A percentile compares a stretch with the other conserved stretches of the same genome.
Conservation (phyloP, 352 stramenopile species). For the Phytopythium boreale region DNA sequence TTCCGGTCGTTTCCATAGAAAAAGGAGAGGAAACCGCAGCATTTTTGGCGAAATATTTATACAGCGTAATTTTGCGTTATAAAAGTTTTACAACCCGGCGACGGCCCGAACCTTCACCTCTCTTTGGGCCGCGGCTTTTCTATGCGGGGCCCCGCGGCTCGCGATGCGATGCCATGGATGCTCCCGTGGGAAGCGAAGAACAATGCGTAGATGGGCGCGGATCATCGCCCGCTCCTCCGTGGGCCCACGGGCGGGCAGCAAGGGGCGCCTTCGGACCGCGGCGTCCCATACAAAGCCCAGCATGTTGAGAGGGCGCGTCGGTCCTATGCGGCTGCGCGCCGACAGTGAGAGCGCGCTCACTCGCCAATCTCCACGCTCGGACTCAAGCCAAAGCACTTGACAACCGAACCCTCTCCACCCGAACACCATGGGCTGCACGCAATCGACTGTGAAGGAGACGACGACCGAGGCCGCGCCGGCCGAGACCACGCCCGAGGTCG, state of each 20-base stretch:
- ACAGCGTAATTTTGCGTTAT: background rate
- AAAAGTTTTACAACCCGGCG: background rate
- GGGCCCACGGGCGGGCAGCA: background rate
- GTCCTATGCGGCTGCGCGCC: background rate
- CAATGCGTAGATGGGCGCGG: slow-evolving; percentile 5
- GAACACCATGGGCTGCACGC: slow-evolving; percentile 8
- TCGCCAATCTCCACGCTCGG: slow-evolving; percentile 1
- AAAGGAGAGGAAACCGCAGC: no score
- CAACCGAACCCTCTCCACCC: background rate
- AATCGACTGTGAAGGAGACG: slow-evolving; percentile 9
- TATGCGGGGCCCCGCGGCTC: background rate
- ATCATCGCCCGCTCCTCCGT: background rate
- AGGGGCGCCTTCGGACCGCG: background rate
- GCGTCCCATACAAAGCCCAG: no score
- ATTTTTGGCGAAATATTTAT: no score
- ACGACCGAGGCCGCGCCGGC: slow-evolving; percentile 7
- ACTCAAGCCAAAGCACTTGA: slow-evolving; percentile 1
- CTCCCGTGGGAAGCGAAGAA: slow-evolving; percentile 6
- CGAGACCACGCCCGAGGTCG: slow-evolving; percentile 6
- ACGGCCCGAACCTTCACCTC: background rate
- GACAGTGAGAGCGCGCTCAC: background rate
- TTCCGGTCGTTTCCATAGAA: no score
- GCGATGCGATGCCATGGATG: background rate
- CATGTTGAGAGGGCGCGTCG: background rate
- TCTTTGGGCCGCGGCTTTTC: slow-evolving; percentile 1